Percentiles rank a stretch among this genome's conserved stretches.
Conservation (phyloP, 1,284 basidiomycete genomes). For the Puccinia hordei region DNA sequence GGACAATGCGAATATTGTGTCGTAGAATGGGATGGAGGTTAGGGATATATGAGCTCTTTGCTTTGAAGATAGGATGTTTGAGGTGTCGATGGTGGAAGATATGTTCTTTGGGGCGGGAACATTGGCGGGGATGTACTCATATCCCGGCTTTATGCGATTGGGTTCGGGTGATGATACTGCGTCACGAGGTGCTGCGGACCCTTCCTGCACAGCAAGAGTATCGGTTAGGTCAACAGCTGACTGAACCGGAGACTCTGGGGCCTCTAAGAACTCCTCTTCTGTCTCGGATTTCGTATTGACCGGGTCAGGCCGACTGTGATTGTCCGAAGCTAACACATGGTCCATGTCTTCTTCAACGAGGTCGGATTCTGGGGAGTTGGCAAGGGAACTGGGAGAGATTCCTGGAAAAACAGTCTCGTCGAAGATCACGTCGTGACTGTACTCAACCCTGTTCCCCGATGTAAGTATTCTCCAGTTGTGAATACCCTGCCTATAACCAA, state of each 20-base stretch:
- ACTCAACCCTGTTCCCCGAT: too few species aligned
- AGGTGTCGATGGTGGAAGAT: neutral
- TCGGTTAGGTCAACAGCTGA: too few species aligned
- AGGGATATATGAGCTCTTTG: neutral
- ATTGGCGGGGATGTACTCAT: neutral
- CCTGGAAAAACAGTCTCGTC: constrained; percentile 2
- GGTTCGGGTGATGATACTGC: neutral
- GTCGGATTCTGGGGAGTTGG: neutral
- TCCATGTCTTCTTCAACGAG: neutral
- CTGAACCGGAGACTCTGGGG: too few species aligned
- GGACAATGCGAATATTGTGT: too few species aligned
- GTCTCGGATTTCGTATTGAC: too few species aligned
- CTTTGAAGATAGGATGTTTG: neutral
- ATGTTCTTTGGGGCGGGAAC: neutral
- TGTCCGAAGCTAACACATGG: neutral
- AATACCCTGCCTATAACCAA: constrained; percentile 18
- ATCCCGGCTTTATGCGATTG: neutral
- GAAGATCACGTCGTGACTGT: too few species aligned
- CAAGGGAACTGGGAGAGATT: neutral
- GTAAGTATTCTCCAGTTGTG: constrained; percentile 14
- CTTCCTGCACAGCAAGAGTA: too few species aligned
- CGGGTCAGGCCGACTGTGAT: neutral
- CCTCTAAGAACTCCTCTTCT: too few species aligned
- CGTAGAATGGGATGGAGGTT: neutral
- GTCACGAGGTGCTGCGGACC: too few species aligned